Conservation (phyloP, 1,284 basidiomycete species). For the Thelephora terrestris region DNA sequence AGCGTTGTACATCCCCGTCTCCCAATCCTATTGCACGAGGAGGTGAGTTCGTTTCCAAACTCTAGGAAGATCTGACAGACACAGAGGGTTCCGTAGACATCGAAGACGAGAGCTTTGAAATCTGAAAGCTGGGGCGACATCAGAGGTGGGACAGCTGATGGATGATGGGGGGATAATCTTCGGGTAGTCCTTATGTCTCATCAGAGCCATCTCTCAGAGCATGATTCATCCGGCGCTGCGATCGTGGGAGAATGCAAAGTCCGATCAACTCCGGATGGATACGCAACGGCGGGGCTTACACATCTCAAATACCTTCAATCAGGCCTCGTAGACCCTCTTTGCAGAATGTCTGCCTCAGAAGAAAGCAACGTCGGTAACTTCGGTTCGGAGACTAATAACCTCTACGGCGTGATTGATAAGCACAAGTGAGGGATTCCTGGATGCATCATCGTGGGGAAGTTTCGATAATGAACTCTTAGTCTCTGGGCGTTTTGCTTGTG, state of each 20-base stretch:
- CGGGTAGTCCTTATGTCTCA: too few species aligned
- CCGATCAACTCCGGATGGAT: too few species aligned
- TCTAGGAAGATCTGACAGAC: constrained; percentile 23
- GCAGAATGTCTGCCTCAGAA: constrained; percentile 8
- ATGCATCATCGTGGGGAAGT: constrained; percentile 1
- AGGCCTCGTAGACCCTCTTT: constrained; percentile 1
- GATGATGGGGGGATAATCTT: too few species aligned
- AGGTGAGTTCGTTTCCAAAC: not conserved
- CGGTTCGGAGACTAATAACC: constrained; percentile 40
- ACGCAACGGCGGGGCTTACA: too few species aligned
- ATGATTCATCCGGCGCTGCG: too few species aligned
- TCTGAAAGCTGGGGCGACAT: constrained; percentile 9
- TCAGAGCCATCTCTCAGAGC: too few species aligned
- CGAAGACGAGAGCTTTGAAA: constrained; percentile 27
- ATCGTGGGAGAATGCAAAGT: too few species aligned
- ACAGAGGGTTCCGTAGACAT: constrained; percentile 63
- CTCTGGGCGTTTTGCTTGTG: not conserved
- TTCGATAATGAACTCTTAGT: constrained; percentile 8
- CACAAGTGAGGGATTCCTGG: constrained; percentile 46
- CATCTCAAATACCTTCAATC: too few species aligned
- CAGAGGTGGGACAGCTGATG: too few species aligned
- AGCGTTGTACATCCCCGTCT: constrained; percentile 46
- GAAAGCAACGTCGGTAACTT: constrained; percentile 14
- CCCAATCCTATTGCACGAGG: constrained; percentile 48
- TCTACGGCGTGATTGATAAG: constrained; percentile 57